Base-by-base conservation (phyloP, 805 yeast species). In the Scheffersomyces amazonensis region DNA sequence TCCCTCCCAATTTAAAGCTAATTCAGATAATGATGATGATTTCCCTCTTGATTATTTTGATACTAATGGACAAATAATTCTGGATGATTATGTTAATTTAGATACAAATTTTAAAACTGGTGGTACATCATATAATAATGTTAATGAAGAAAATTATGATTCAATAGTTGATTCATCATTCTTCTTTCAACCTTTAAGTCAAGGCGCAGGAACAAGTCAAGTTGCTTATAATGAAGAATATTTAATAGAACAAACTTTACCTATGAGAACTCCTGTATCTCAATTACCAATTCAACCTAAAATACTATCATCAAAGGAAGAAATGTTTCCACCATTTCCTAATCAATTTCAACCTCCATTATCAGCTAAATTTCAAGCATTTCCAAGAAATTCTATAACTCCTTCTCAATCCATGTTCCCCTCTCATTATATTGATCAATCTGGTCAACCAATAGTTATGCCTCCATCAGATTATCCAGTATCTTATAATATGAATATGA, bases 41-140 rank as follows among this genome's bases (percentile, higher is more conserved):
- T 83, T 83, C 61, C 89, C 90, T 3, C 58, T 83, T 39, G 89
- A 83, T 48, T 82, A 80, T 53, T 73, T 83, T 51, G 78, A 80
- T 16, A 60, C 64, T 7, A 37, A 40, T 29, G 34, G 34, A 15
- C 37, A 39, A 24, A 19, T 42, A 5, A 27, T 27, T 13, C 30
- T 8, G 17, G 50, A 49, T 33, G 61, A 56, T 2, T 57, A 47
- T 34, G 50, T 56, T 11, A 45, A 46, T n/a, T 40, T 59, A 12
- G 63, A 59, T 34, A 47, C 53, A 10, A 36, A 37, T 34, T 21
- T 32, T 16, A 32, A 41, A 16, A 36, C 38, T 19, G 40, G 39
- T 8, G 33, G 17, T 16, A 8, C 6, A 25, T 12, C 13, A n/a
- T 12, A 19, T 30, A 4, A 17, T 19, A 30, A 30, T 30, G 17